Evolutionary conservation across 371 early-diverging fungal species (phyloP), one percentile per base, ranked within the genome.

Genomic region (Dinochytrium kinnereticum): DNA sequence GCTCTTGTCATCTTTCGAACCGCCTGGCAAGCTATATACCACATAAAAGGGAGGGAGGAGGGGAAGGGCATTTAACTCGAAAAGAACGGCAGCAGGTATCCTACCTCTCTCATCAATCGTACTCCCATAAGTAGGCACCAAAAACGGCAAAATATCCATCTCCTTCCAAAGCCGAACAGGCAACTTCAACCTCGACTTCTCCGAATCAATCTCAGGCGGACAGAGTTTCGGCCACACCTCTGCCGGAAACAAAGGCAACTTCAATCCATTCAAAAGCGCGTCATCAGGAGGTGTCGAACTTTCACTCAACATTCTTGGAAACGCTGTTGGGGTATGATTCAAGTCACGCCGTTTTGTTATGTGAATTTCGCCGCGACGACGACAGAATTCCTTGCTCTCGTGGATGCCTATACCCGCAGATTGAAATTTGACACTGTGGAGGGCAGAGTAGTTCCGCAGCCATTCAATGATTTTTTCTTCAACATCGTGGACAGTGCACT

Each of bases 91-190:
- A 92, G n/a, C n/a, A n/a, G n/a, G n/a, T n/a, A n/a, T n/a, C n/a
- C n/a, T 91, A 73, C 93, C 91, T 39, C 92, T 84, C 76, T 93
- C 94, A 78, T 91, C 91, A 7, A 89, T 75, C 24, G 85, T 83
- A 31, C 65, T 70, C 31, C 89, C 91, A 24, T 85, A 81, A 26
- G 91, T 90, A 10, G 76, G 66, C 51, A 91, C 83, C 70, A 88
- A 74, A 77, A 91, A 90, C 17, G 94, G 93, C 33, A 91, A 78
- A 5, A 90, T 89, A 76, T 94, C 94, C 33, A 92, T 71, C 39
- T 93, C 91, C 44, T 86, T 80, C 94, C 94, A 94, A 74, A 92
- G 85, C 33, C 82, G 77, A 36, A 86, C 85, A 70, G 89, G 85
- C 24, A 90, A 75, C 26, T 79, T 76, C 21, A 78, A 49, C 34